Conservation (phyloP, 768 basidiomycete species). For the Daedaleopsis nitida region DNA sequence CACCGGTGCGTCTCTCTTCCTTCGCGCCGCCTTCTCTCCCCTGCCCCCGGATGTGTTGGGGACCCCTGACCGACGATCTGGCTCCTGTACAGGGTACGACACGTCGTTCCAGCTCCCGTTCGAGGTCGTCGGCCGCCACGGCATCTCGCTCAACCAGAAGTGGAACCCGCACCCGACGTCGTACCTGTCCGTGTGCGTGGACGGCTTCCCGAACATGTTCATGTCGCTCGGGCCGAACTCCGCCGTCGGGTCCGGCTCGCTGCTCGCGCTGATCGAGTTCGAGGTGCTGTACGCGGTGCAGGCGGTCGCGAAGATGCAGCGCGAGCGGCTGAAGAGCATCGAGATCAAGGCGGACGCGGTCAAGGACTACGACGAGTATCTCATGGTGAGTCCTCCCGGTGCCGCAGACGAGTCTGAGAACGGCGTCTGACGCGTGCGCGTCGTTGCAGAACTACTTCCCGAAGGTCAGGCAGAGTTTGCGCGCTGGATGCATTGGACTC, state of each 20-base stretch:
- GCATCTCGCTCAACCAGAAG: slow-evolving; percentile 51
- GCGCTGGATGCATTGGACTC: neutral
- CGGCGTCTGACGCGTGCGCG: too few relatives aligned
- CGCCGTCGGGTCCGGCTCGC: slow-evolving; percentile 53
- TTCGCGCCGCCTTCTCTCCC: too few relatives aligned
- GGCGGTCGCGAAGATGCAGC: slow-evolving; percentile 59
- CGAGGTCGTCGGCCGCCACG: slow-evolving; percentile 55
- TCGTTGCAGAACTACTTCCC: slow-evolving; percentile 56
- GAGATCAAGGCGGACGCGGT: slow-evolving; percentile 63
- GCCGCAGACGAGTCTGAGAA: too few relatives aligned
- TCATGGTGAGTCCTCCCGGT: slow-evolving; percentile 42
- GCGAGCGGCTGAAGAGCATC: slow-evolving; percentile 63
- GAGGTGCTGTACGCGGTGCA: slow-evolving; percentile 59
- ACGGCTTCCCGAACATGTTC: slow-evolving; percentile 75
- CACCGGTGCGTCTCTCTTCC: slow-evolving; percentile 42
- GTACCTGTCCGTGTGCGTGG: slow-evolving; percentile 60
- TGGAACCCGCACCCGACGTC: slow-evolving; percentile 56
- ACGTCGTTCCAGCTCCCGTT: slow-evolving; percentile 51
- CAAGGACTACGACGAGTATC: slow-evolving; percentile 60
- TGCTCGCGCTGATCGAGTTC: slow-evolving; percentile 57
- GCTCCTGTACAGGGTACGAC: slow-evolving; percentile 57
- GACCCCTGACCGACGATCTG: too few relatives aligned
- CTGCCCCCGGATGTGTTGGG: too few relatives aligned
- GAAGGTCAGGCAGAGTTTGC: slow-evolving; percentile 31
- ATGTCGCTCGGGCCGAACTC: slow-evolving; percentile 58